Evolutionary conservation across 2,329 filamentous ascomycete genomes (phyloP), one percentile per base, ranked within the genome.

Genomic region (Aulographum hederae): DNA sequence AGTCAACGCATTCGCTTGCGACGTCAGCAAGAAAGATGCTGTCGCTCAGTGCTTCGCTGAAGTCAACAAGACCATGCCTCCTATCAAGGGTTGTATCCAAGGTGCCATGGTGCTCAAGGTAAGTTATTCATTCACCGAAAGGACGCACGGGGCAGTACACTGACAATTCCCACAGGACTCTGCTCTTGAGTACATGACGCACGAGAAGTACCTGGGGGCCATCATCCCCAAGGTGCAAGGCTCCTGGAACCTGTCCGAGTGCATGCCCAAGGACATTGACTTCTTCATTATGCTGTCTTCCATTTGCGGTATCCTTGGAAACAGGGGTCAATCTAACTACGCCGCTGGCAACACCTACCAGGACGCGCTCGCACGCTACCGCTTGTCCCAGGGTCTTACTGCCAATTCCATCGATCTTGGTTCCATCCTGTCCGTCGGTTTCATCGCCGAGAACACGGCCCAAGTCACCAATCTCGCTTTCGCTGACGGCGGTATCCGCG

Each of bases 221-320:
- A 54, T 65, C 1, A 46, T 50, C 6, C 64, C 65, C 38, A 72
- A 70, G 43, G 59, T 66, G 0, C 48, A 58, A 4, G 65, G 63
- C 4, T 61, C 59, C 2, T 64, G 60, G 57, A 69, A 70, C 43
- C 36, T 51, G n/a, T 46, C 50, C 34, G 8, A 36, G 4, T 17
- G 31, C 0, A 32, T 36, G 0, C 38, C 40, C 10, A 20, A 20
- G 19, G 35, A 38, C 4, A 40, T 58, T 2, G 52, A 55, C 44
- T 68, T 70, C 48, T 69, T 69, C 45, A 34, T 59, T 19, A 33
- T 52, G 14, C 44, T 43, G 37, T 57, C 67, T n/a, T 69, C 66
- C 0, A 64, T 63, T 3, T 56, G 60, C 0, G 58, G 62, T 3
- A 57, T 63, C 13, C 51, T 67, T 10, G 65, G 52, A 53, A 63